phyloP scores from a whole-genome alignment of 2,329 filamentous ascomycete genomes.

The Aureobasidium sp. region DNA sequence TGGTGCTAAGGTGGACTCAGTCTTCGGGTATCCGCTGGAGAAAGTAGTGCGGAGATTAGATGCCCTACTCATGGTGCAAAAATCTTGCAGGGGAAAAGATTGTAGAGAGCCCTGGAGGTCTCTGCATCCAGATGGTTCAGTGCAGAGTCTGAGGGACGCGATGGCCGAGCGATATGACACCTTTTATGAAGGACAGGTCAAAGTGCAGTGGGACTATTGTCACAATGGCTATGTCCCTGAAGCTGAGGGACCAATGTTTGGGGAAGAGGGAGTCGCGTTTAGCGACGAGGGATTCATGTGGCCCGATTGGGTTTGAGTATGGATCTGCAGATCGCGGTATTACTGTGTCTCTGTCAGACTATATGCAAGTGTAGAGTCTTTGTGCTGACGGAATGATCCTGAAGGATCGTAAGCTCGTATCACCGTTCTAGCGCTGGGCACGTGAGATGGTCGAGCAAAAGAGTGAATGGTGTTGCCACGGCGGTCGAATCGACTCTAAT shows the following conservation, averaged over 20 bases:
- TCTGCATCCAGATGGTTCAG: constrained; percentile 26
- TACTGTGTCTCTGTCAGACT: background rate
- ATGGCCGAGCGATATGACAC: constrained; percentile 24
- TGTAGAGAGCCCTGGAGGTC: constrained; percentile 28
- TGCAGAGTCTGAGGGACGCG: constrained; percentile 24
- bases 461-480: background rate
- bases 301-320: constrained; percentile 1
- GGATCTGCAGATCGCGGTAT: background rate
- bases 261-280: background rate
- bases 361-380: background rate
- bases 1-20: background rate
- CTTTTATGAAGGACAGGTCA: constrained; percentile 27
- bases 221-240: constrained; percentile 15
- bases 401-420: background rate
- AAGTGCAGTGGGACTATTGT: constrained; percentile 39
- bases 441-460: background rate
- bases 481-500: background rate
- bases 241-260: constrained; percentile 15
- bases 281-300: background rate
- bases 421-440: background rate
- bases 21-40: background rate
- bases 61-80: constrained; percentile 28
- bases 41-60: constrained; percentile 23
- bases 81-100: constrained; percentile 27
- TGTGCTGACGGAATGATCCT: background rate